These are phyloP conservation scores for Gyrodon lividus DNA, from an alignment of 768 basidiomycete species.

Conservation along the genomic window DNA sequence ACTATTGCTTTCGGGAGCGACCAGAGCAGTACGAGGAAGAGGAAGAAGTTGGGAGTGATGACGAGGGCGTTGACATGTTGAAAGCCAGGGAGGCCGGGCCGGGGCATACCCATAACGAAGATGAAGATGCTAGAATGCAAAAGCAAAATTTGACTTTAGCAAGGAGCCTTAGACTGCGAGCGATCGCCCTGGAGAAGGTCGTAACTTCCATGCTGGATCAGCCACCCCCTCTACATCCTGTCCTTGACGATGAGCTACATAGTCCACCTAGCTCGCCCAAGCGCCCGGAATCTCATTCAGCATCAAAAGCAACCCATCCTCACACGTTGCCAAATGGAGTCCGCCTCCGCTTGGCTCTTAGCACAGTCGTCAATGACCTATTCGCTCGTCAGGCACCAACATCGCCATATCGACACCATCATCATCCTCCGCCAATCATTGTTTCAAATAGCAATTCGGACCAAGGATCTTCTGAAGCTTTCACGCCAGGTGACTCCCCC, in stretches of 20 bases:
- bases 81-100: slow-evolving; percentile 53
- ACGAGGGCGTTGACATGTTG: slow-evolving; percentile 48
- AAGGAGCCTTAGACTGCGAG: slow-evolving; percentile 61
- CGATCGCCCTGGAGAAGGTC: slow-evolving; percentile 82
- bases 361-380: slow-evolving; percentile 77
- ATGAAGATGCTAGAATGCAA: slow-evolving; percentile 56
- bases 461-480: slow-evolving; percentile 22
- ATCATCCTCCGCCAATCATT: slow-evolving; percentile 36
- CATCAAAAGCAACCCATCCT: slow-evolving; percentile 41
- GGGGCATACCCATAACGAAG: slow-evolving; percentile 48
- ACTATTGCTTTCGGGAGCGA: slow-evolving; percentile 62
- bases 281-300: slow-evolving; percentile 23
- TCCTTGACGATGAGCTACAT: slow-evolving; percentile 51
- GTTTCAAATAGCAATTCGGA: slow-evolving; percentile 27
- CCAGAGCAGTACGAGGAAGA: slow-evolving; percentile 80
- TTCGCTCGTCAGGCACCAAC: slow-evolving; percentile 68
- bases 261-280: slow-evolving; percentile 54
- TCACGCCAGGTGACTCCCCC: slow-evolving; percentile 24
- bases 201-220: slow-evolving; percentile 79
- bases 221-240: slow-evolving; percentile 62
- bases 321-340: slow-evolving; percentile 80
- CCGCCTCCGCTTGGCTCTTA: slow-evolving; percentile 70
- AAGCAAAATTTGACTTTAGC: slow-evolving; percentile 65
- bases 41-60: slow-evolving; percentile 62
- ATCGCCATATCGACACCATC: slow-evolving; percentile 34